Base-by-base conservation (phyloP, 768 basidiomycete genomes). In the Auriculariales sp. region DNA sequence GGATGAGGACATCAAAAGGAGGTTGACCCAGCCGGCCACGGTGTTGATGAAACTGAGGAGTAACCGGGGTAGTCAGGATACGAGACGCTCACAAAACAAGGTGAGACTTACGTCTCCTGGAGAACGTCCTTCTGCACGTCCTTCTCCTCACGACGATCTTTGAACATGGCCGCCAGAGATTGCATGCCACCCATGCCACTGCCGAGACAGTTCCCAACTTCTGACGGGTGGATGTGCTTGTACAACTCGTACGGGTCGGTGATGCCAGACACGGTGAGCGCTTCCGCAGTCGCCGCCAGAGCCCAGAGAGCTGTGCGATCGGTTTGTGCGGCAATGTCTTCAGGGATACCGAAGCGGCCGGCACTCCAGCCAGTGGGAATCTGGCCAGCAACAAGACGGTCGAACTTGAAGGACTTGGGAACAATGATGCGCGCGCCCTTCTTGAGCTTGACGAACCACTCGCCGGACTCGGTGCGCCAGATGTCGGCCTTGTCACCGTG, bases 381-480 rank as follows among this genome's bases (percentile, higher is more conserved):
- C 64, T 98, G 95, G 42, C 92, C 94, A 44, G 88, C 93, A 45
- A 98, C 95, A 35, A 86, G 77, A 46, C 94, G 87, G 61, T 81
- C 88, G 75, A 98, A 98, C 56, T 75, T 78, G 77, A 97, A 82
- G 2, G 94, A 86, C 69, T 99, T 99, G 46, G 95, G 94, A 35
- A 98, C 81, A 55, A 82, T 74, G 53, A 99, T 72, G 39, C 88
- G 81, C 10, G 95, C 92, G 47, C 95, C 95, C 68, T 89, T 94
- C 82, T 98, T 98, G 74, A 98, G 82, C 68, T 97, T 95, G 62
- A 92, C 92, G 59, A 88, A 91, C 89, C 86, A 95, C 61, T 94
- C 88, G n/a, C 85, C 90, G 12, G 83, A 83, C 61, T 86, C 83
- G 39, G 79, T 83, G 1, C 81, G 81, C 92, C 92, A 98, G 58